Conservation (phyloP, 1,284 basidiomycete species). For the Athelia sp. region DNA sequence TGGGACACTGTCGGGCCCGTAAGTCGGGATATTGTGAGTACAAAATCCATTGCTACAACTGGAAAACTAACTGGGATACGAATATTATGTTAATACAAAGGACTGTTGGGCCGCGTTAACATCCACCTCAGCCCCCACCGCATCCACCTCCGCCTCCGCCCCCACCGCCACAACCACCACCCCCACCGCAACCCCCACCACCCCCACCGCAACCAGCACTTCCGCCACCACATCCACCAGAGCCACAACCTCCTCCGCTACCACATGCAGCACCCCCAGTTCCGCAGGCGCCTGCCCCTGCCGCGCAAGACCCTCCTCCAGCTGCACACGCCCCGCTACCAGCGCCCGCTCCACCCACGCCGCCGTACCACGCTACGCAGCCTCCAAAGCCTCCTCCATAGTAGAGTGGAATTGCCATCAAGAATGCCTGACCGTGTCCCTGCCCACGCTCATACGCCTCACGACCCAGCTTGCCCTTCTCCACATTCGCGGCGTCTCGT, state of each 20-base stretch:
- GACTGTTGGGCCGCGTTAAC: neutral
- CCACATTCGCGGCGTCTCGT: constrained; percentile 4
- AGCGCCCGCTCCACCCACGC: constrained; percentile 11
- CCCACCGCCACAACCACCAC: neutral
- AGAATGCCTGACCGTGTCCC: constrained; percentile 24
- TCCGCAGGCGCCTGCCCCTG: constrained; percentile 9
- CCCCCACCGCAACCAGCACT: neutral
- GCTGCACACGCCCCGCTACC: no score
- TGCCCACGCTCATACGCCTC: constrained; percentile 2
- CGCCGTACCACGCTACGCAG: constrained; percentile 14
- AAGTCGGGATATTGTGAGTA: neutral
- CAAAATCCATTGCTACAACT: neutral
- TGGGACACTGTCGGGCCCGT: neutral
- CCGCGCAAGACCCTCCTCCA: constrained; percentile 12
- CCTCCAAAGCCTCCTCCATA: constrained; percentile 4
- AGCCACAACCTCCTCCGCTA: constrained; percentile 11
- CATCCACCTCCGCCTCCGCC: neutral
- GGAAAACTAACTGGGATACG: neutral
- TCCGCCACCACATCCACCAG: neutral
- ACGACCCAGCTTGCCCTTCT: constrained; percentile 5
- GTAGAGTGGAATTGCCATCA: constrained; percentile 29
- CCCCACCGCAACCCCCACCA: neutral
- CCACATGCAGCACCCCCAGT: constrained; percentile 11
- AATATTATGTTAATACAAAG: neutral
- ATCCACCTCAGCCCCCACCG: neutral